Evolutionary conservation across 371 early-diverging fungal genomes (phyloP).

Genomic region (Circinella minor): DNA sequence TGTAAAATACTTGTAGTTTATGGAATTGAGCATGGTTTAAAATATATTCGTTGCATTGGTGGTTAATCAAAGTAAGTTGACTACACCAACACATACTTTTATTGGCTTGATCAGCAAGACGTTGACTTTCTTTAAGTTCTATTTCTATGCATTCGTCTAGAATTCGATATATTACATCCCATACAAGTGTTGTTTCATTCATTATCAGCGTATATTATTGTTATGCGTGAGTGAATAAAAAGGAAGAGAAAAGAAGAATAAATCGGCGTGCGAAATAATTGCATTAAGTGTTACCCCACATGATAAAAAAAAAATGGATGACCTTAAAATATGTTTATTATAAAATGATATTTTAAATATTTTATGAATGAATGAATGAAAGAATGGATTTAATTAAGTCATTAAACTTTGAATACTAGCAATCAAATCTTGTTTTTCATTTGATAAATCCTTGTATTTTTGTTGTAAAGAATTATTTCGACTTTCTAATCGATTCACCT

Average conservation of each 20-base stretch:
- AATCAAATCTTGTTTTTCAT: slow-evolving; percentile 11
- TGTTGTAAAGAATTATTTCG: slow-evolving; percentile 77
- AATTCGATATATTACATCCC: slow-evolving; percentile 17
- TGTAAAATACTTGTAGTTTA: slow-evolving; percentile 14
- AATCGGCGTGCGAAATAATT: too few species aligned
- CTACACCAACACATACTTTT: not conserved
- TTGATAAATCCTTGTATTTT: slow-evolving; percentile 66
- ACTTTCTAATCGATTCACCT: slow-evolving; percentile 63
- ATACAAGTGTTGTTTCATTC: slow-evolving; percentile 5
- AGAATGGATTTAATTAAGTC: not conserved
- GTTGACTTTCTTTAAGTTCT: slow-evolving; percentile 3
- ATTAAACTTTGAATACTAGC: slow-evolving; percentile 2
- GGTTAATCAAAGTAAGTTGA: slow-evolving; percentile 1
- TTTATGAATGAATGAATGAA: not conserved
- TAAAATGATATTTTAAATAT: too few species aligned
- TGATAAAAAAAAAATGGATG: too few species aligned
- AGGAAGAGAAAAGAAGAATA: not conserved
- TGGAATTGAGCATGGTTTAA: slow-evolving; percentile 6
- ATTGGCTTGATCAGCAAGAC: not conserved
- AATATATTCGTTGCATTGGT: slow-evolving; percentile 7
- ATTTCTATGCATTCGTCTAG: slow-evolving; percentile 12
- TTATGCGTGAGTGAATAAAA: not conserved
- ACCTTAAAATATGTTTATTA: too few species aligned
- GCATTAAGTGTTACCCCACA: too few species aligned
- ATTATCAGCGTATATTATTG: not conserved